phyloP scores from a whole-genome alignment of 371 early-diverging fungal genomes.

The Batkoa obscura region DNA sequence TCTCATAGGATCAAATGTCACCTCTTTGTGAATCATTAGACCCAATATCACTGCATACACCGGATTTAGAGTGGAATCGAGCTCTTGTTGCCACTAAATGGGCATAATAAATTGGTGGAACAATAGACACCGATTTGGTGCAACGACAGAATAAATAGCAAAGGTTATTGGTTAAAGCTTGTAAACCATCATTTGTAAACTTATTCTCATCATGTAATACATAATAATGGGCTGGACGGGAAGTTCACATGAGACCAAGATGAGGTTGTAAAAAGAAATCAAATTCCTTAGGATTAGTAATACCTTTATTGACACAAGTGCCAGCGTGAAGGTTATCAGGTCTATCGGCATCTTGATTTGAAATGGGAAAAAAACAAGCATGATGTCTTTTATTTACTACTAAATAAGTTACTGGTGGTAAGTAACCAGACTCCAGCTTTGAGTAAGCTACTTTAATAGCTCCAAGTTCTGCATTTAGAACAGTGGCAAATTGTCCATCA shows the following conservation, averaged over 20 bases:
- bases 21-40: constrained; percentile 52
- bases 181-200: constrained; percentile 40
- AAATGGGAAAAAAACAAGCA: constrained; percentile 75
- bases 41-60: constrained; percentile 47
- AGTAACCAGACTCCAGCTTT: constrained; percentile 39
- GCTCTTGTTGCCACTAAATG: constrained; percentile 65
- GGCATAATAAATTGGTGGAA: constrained; percentile 67
- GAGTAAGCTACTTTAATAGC: constrained; percentile 60
- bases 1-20: constrained; percentile 79
- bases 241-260: constrained; percentile 60
- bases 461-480: constrained; percentile 59
- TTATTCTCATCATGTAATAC: constrained; percentile 59
- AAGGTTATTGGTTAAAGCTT: constrained; percentile 53
- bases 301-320: constrained; percentile 72
- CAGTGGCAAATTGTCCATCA: constrained; percentile 73
- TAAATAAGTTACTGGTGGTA: constrained; percentile 60
- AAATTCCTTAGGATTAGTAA: constrained; percentile 64
- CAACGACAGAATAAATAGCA: constrained; percentile 71
- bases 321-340: constrained; percentile 72
- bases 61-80: constrained; percentile 60
- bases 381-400: constrained; percentile 95
- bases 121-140: constrained; percentile 61
- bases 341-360: constrained; percentile 29
- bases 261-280: constrained; percentile 85
- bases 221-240: constrained; percentile 66